Conservation (phyloP, 345 rosid genomes). For the Pistacia vera region DNA sequence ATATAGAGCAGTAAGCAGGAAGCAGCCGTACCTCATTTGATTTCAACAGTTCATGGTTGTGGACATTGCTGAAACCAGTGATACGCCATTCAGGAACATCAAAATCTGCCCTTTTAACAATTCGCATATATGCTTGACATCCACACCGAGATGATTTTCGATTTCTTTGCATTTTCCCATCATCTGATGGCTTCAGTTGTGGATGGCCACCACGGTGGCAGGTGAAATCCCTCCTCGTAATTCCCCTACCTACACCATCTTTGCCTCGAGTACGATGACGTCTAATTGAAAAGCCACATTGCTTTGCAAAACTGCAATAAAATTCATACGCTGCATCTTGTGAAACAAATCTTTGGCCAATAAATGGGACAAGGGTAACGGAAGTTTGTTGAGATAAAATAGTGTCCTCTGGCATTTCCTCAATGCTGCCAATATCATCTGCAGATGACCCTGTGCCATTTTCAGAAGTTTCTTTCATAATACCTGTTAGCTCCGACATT, state of each 20-base stretch:
- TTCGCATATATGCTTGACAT: slow-evolving; percentile 64
- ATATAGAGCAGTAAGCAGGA: slow-evolving; percentile 56
- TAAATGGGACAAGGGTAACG: slow-evolving; percentile 55
- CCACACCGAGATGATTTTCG: slow-evolving; percentile 64
- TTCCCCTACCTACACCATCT: slow-evolving; percentile 70
- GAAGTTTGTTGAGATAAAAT: slow-evolving; percentile 57
- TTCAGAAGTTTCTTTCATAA: slow-evolving; percentile 49
- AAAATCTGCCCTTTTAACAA: slow-evolving; percentile 63
- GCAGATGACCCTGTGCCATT: slow-evolving; percentile 45
- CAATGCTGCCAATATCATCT: slow-evolving; percentile 44
- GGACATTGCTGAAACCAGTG: slow-evolving; percentile 57
- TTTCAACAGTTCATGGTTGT: slow-evolving; percentile 61
- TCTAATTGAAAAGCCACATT: slow-evolving; percentile 65
- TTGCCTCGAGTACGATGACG: slow-evolving; percentile 66
- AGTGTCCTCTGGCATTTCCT: slow-evolving; percentile 52
- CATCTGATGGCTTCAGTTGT: slow-evolving; percentile 51
- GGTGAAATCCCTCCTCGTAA: slow-evolving; percentile 65
- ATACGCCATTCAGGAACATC: slow-evolving; percentile 65
- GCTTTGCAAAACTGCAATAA: slow-evolving; percentile 67
- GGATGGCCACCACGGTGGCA: slow-evolving; percentile 76
- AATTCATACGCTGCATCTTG: slow-evolving; percentile 74
- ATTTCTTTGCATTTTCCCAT: slow-evolving; percentile 59
- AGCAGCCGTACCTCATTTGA: slow-evolving; percentile 43
- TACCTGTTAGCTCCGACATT: slow-evolving; percentile 44
- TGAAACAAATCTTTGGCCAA: slow-evolving; percentile 61